Evolutionary conservation across 164 flowering plant species (phyloP).

Genomic region (Vitis labrusca): DNA sequence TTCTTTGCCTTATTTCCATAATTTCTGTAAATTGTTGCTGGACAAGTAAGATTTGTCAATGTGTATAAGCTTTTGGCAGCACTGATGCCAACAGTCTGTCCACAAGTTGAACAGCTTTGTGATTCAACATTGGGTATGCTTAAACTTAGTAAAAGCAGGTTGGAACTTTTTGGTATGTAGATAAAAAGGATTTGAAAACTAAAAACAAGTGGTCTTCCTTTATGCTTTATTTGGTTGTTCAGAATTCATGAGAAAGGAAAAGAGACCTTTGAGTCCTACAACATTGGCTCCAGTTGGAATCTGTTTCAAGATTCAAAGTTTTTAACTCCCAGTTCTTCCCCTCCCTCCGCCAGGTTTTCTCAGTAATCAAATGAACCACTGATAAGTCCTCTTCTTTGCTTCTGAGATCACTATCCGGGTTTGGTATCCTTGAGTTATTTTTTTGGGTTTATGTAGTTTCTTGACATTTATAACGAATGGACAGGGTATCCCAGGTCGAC

Average conservation of each 20-base stretch:
- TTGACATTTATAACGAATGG: constrained; percentile 13
- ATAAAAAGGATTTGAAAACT: too few relatives aligned
- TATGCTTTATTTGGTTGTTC: background rate
- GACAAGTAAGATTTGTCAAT: too few relatives aligned
- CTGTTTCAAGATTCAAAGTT: background rate
- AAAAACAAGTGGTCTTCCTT: background rate
- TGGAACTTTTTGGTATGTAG: too few relatives aligned
- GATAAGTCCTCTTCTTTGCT: background rate
- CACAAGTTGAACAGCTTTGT: too few relatives aligned
- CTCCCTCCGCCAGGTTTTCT: background rate
- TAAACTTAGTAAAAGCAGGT: too few relatives aligned
- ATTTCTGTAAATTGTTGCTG: too few relatives aligned
- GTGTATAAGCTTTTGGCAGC: too few relatives aligned
- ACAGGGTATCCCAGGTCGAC: constrained; percentile 68
- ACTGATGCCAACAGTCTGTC: too few relatives aligned
- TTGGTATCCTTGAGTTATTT: background rate
- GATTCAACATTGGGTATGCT: too few relatives aligned
- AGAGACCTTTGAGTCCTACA: background rate
- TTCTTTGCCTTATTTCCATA: background rate
- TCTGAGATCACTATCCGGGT: background rate
- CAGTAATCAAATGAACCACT: background rate
- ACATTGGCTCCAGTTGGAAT: background rate
- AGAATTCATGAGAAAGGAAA: constrained; percentile 1
- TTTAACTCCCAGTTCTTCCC: background rate
- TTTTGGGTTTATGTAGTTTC: constrained; percentile 6